Percentiles rank a stretch among this genome's conserved stretches.
phyloP scores from a whole-genome alignment of 106 monocot species.

The Iris macrosiphon region DNA sequence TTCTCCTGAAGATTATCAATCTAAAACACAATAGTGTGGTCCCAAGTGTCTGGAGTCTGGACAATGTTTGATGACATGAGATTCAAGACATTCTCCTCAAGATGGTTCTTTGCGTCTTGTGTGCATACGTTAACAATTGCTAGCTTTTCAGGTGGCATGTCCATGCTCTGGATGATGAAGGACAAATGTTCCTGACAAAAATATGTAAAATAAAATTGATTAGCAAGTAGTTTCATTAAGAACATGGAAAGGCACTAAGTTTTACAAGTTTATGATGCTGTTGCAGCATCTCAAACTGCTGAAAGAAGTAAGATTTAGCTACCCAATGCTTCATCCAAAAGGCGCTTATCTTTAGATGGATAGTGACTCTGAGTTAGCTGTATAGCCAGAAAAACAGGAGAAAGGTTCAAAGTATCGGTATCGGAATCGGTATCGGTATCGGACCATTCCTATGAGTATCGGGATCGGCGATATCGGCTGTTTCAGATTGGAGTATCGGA shows the following conservation, averaged over 20 bases:
- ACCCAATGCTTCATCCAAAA: conserved; percentile 92
- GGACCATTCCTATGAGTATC: no score
- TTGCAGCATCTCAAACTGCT: conserved; percentile 9
- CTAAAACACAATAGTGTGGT: conserved; percentile 54
- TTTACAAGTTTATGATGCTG: no score
- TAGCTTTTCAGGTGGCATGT: conserved; percentile 61
- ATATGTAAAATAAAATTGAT: conserved; percentile 6
- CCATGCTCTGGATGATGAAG: conserved; percentile 98
- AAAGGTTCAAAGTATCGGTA: no score
- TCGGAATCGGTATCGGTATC: no score
- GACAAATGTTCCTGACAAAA: conserved; percentile 58
- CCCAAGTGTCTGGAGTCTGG: conserved; percentile 56
- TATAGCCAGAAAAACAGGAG: no score
- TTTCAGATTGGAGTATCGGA: no score
- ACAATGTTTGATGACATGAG: conserved; percentile 70
- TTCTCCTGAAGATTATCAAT: no score
- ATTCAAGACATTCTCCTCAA: conserved; percentile 66
- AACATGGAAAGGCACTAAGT: not conserved
- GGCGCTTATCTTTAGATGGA: conserved; percentile 63
- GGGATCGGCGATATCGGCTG: no score
- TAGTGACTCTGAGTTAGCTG: no score
- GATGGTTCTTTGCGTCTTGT: conserved; percentile 65
- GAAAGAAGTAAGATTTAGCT: conserved; percentile 9
- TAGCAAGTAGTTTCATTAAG: not conserved
- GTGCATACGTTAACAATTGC: conserved; percentile 54